Percentiles rank a stretch among this genome's conserved stretches.
These are phyloP conservation scores for Xylariaceae sp. DNA, from an alignment of 2,329 filamentous ascomycete genomes.

Conservation along the genomic window DNA sequence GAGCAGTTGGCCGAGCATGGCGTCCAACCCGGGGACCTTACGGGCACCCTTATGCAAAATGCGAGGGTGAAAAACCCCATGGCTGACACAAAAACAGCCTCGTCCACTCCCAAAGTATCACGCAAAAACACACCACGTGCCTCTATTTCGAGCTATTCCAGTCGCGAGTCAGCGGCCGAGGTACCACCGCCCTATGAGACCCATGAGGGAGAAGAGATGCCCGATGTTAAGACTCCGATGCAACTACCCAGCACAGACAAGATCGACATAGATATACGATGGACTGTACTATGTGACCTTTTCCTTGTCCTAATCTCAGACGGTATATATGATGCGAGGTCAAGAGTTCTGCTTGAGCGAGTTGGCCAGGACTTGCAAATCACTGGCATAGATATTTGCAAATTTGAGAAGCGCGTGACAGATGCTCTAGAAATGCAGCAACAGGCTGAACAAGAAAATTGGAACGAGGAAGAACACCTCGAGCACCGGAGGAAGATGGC, in stretches of 20 bases:
- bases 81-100: conserved; percentile 39
- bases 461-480: conserved; percentile 95
- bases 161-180: conserved; percentile 45
- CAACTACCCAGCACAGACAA: conserved; percentile 75
- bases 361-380: conserved; percentile 78
- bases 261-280: conserved; percentile 91
- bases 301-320: conserved; percentile 97
- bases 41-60: conserved; percentile 83
- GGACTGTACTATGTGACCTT: conserved; percentile 94
- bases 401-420: conserved; percentile 94
- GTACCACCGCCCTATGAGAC: conserved; percentile 57
- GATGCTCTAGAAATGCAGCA: conserved; percentile 98
- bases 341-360: conserved; percentile 73
- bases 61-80: conserved; percentile 89
- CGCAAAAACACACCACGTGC: conserved; percentile 27
- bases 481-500: conserved; percentile 76
- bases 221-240: conserved; percentile 74
- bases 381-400: conserved; percentile 86
- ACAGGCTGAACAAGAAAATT: conserved; percentile 87
- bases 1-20: conserved; percentile 93
- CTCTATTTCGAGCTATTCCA: conserved; percentile 27
- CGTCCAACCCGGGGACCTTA: conserved; percentile 77
- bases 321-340: conserved; percentile 85
- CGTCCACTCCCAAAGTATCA: conserved; percentile 26
- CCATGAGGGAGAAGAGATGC: conserved; percentile 63